These are phyloP conservation scores for Tarenaya hassleriana DNA, from an alignment of 345 rosid species.

Conservation along the genomic window DNA sequence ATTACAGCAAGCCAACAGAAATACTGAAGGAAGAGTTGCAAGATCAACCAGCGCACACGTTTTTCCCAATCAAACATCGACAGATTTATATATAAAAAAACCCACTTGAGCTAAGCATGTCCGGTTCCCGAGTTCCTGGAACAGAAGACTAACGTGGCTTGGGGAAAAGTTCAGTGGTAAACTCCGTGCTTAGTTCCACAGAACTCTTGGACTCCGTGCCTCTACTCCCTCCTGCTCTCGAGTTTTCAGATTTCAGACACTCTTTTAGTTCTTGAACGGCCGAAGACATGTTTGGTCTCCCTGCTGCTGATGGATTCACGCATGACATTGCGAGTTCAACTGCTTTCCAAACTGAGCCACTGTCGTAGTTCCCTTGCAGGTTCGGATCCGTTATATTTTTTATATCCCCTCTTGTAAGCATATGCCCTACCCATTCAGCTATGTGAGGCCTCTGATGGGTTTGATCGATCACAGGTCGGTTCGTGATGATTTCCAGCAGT, in stretches of 20 bases:
- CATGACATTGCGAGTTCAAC: conserved; percentile 18
- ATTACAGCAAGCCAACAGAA: background rate
- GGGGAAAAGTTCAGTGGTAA: no score
- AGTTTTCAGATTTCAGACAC: conserved; percentile 2
- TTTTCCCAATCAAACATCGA: no score
- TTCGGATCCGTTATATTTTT: conserved; percentile 7
- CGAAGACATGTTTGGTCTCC: conserved; percentile 24
- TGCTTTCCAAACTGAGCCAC: conserved; percentile 7
- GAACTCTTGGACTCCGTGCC: background rate
- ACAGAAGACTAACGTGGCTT: no score
- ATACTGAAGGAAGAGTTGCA: background rate
- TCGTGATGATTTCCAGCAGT: conserved; percentile 32
- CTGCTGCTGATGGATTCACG: background rate
- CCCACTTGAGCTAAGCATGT: no score
- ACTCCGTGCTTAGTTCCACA: background rate
- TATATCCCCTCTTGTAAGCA: conserved; percentile 13
- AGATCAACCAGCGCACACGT: background rate
- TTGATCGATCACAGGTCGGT: conserved; percentile 12
- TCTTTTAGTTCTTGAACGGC: conserved; percentile 9
- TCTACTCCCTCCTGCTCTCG: background rate
- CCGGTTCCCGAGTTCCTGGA: no score
- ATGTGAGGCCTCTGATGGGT: conserved; percentile 10
- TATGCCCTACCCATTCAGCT: conserved; percentile 4
- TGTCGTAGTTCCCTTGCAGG: background rate
- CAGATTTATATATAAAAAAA: no score